Evolutionary conservation across 2,329 filamentous ascomycete species (phyloP).

Genomic region (Capronia epimyces): DNA sequence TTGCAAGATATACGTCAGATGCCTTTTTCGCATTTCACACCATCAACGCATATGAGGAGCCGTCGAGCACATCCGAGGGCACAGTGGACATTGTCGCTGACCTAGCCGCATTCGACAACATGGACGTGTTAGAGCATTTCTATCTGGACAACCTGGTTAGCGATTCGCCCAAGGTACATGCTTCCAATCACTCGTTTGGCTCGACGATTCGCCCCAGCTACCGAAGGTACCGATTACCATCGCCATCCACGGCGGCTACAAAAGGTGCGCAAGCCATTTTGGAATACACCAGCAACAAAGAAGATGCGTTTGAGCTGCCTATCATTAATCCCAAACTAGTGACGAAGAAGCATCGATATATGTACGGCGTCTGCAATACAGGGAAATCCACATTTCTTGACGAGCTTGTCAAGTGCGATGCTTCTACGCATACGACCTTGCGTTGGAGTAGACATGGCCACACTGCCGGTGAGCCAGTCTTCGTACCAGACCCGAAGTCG

Average conservation of each 20-base stretch:
- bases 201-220: constrained; percentile 26
- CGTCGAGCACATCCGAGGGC: constrained; percentile 33
- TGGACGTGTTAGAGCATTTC: constrained; percentile 60
- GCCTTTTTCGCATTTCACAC: constrained; percentile 76
- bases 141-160: constrained; percentile 66
- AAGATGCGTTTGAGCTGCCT: constrained; percentile 42
- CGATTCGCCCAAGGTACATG: constrained; percentile 46
- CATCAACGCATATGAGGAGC: constrained; percentile 69
- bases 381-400: constrained; percentile 49
- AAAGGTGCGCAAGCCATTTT: constrained; percentile 22
- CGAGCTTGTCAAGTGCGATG: constrained; percentile 50
- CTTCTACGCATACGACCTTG: constrained; percentile 36
- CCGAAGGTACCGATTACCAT: constrained; percentile 37
- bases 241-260: constrained; percentile 29
- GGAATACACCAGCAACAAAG: constrained; percentile 13
- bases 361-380: constrained; percentile 45
- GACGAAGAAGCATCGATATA: constrained; percentile 45
- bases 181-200: constrained; percentile 41
- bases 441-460: constrained; percentile 47
- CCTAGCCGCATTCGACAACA: constrained; percentile 56
- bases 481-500: constrained; percentile 41
- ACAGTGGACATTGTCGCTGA: constrained; percentile 61
- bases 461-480: constrained; percentile 52
- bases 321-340: constrained; percentile 45
- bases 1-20: constrained; percentile 62